These are phyloP conservation scores for Actinomortierella ambigua DNA, from an alignment of 371 early-diverging fungal genomes.

Conservation along the genomic window DNA sequence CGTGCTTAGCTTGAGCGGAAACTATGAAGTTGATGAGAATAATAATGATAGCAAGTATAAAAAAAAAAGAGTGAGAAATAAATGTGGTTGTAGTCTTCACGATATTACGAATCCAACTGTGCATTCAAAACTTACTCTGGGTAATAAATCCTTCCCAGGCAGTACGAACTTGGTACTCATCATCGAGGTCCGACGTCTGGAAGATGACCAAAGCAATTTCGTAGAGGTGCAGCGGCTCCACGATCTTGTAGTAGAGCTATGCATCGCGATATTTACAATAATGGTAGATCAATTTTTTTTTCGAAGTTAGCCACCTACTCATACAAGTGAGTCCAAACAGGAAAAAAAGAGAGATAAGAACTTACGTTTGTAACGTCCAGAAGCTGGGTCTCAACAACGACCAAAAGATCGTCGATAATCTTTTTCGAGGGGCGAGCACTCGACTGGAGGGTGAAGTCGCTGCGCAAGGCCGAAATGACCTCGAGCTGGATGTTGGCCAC, in stretches of 20 bases:
- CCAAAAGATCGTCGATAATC: too few species aligned
- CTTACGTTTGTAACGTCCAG: conserved; percentile 44
- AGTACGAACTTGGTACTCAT: conserved; percentile 52
- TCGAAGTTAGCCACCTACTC: not conserved
- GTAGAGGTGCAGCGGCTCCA: conserved; percentile 61
- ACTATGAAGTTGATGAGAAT: conserved; percentile 4
- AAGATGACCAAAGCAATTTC: conserved; percentile 66
- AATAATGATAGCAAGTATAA: not conserved
- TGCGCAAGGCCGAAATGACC: conserved; percentile 29
- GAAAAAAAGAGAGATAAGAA: conserved; percentile 4
- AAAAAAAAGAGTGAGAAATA: not conserved
- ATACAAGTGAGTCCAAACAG: too few species aligned
- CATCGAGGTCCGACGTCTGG: conserved; percentile 62
- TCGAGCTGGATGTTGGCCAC: conserved; percentile 60
- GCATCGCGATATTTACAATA: too few species aligned
- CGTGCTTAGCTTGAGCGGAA: conserved; percentile 24
- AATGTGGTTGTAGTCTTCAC: not conserved
- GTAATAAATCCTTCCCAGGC: conserved; percentile 61
- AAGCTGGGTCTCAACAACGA: conserved; percentile 22
- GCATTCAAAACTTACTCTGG: conserved; percentile 33
- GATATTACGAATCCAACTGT: too few species aligned
- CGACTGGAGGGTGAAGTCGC: conserved; percentile 1
- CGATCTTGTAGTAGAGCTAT: conserved; percentile 59
- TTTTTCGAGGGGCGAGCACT: too few species aligned
- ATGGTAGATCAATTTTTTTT: too few species aligned